These are phyloP conservation scores for Heteromeles arbutifolia DNA, from an alignment of 306 rosid species.

Conservation along the genomic window DNA sequence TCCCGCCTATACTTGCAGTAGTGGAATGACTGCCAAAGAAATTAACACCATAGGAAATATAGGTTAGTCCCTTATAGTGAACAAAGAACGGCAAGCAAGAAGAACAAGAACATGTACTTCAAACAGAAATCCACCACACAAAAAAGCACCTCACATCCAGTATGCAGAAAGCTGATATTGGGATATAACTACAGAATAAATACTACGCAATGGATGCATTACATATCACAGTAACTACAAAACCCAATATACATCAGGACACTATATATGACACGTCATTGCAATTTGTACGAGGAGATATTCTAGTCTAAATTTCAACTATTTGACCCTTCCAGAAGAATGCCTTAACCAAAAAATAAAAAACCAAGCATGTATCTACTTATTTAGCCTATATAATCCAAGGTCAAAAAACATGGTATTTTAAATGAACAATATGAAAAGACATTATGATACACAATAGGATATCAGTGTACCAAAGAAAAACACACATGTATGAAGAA, in stretches of 20 bases:
- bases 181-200: background rate
- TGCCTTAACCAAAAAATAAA: background rate
- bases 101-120: background rate
- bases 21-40: slow-evolving; percentile 83
- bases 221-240: background rate
- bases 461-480: background rate
- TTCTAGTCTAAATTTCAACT: background rate
- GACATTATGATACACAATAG: background rate
- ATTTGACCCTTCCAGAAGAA: background rate
- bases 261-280: background rate
- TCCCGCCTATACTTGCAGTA: slow-evolving; percentile 96
- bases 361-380: background rate
- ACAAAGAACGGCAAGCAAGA: background rate
- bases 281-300: background rate
- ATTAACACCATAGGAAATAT: slow-evolving; percentile 15
- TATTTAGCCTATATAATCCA: background rate
- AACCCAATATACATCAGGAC: background rate
- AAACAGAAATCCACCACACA: background rate
- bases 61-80: background rate
- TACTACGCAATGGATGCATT: background rate
- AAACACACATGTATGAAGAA: background rate
- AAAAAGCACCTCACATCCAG: background rate
- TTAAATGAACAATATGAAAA: background rate
- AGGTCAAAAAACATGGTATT: background rate
- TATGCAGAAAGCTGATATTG: background rate